Base-by-base conservation (phyloP, 1,284 basidiomycete species). In the Melampsora americana region DNA sequence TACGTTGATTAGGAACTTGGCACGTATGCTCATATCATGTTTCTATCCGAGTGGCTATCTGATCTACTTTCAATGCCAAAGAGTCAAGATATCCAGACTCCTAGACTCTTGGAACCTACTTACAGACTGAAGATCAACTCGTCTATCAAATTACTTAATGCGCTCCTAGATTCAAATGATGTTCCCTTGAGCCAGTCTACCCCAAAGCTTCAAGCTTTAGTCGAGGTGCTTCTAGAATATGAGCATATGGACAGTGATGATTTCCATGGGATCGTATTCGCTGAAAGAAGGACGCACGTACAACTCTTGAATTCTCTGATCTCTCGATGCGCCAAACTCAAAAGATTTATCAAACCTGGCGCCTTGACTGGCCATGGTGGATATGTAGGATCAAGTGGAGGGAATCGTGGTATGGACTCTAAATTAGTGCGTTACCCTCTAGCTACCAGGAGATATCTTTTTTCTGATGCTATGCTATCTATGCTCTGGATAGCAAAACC, bases 231-330 rank as follows among this genome's bases (percentile, higher is more conserved):
- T 16, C 83, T 86, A n/a, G 83, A 84, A 23, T 86, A 89, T 80
- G 83, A 60, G 20, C 7, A 75, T n/a, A 67, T 61, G n/a, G 59
- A 86, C 48, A 85, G 85, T 35, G 80, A 85, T 0, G 83, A 79
- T 18, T 91, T 92, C 79, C 91, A 91, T 80, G 88, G 87, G 12
- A 92, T 93, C 77, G 85, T 93, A 35, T 94, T 94, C 80, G 90
- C 91, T 11, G 88, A 92, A 78, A 90, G 92, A 80, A 86, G 92
- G 7, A 90, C 92, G 79, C 86, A 90, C 23, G 92, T 91, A 2
- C 84, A 86, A n/a, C 87, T 87, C 64, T 85, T 94, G 7, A 86
- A 90, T 1, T 87, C 85, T 79, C 82, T 92, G 28, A 83, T 94
- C 4, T 85, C 86, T 1, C 85, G 85, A 46, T 85, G 91, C 5